Percentiles rank a stretch among this genome's conserved stretches.
These are phyloP conservation scores for Trichoderma koningii DNA, from an alignment of 2,329 filamentous ascomycete species.

Conservation along the genomic window DNA sequence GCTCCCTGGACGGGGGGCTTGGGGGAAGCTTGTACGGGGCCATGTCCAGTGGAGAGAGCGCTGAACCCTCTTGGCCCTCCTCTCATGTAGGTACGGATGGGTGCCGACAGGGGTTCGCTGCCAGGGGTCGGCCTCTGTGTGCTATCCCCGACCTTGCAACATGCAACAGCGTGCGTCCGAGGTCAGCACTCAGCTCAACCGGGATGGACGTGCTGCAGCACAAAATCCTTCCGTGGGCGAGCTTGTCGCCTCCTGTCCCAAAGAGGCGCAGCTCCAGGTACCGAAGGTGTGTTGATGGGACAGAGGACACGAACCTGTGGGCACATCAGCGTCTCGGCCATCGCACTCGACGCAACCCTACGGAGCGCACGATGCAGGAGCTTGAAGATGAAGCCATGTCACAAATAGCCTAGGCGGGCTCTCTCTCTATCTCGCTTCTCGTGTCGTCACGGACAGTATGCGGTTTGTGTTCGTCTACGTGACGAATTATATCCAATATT, in stretches of 20 bases:
- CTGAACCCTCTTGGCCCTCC: neutral
- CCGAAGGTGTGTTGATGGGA: neutral
- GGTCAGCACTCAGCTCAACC: conserved; percentile 1
- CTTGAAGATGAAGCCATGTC: neutral
- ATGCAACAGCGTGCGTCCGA: neutral
- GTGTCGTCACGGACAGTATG: neutral
- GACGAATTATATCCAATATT: too few species aligned
- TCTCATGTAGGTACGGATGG: neutral
- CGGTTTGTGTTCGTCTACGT: neutral
- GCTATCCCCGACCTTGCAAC: neutral
- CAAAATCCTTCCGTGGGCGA: neutral
- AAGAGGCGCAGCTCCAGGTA: conserved; percentile 7
- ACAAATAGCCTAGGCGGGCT: neutral
- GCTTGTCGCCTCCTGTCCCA: conserved; percentile 13
- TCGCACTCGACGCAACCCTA: neutral
- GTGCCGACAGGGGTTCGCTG: conserved; percentile 8
- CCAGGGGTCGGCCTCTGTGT: conserved; percentile 4
- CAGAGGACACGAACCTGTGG: neutral
- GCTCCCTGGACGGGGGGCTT: conserved; percentile 16
- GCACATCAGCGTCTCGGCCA: neutral
- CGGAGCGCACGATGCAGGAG: conserved; percentile 3
- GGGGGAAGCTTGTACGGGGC: conserved; percentile 17
- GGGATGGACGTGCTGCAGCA: conserved; percentile 11
- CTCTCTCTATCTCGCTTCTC: neutral
- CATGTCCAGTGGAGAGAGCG: conserved; percentile 10